phyloP scores from a whole-genome alignment of 2,329 filamentous ascomycete genomes.

The Xylaria sp. region DNA sequence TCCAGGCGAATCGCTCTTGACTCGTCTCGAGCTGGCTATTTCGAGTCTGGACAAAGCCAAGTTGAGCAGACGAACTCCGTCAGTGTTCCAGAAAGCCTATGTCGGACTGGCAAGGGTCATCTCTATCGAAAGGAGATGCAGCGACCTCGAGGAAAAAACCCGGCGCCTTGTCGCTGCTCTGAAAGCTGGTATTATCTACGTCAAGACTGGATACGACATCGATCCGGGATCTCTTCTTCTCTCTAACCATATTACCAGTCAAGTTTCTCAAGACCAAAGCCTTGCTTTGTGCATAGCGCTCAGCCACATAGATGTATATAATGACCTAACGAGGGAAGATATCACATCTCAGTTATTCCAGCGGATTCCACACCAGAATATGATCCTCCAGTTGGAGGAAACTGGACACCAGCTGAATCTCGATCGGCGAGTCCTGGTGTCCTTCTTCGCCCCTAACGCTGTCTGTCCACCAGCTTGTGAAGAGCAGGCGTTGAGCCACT shows the following conservation, averaged over 20 bases:
- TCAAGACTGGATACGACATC: constrained; percentile 43
- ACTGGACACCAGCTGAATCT: constrained; percentile 41
- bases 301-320: constrained; percentile 35
- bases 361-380: constrained; percentile 39
- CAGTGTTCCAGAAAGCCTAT: constrained; percentile 27
- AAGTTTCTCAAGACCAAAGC: constrained; percentile 25
- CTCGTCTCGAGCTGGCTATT: constrained; percentile 21
- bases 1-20: too few species aligned
- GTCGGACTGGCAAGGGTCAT: constrained; percentile 37
- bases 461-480: not conserved
- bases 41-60: constrained; percentile 30
- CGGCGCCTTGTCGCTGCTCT: constrained; percentile 35
- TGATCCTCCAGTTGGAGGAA: constrained; percentile 38
- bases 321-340: constrained; percentile 34
- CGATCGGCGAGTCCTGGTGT: constrained; percentile 37
- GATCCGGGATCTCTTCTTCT: constrained; percentile 39
- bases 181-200: constrained; percentile 41
- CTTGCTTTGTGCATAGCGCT: constrained; percentile 41
- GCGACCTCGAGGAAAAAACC: constrained; percentile 40
- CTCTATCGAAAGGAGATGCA: constrained; percentile 39
- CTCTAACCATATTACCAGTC: constrained; percentile 22
- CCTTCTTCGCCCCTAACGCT: constrained; percentile 15
- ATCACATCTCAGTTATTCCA: constrained; percentile 41
- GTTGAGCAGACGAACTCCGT: constrained; percentile 24
- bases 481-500: not conserved